phyloP scores from a whole-genome alignment of 352 stramenopile genomes.

The Phytophthora macrochlamydospora region DNA sequence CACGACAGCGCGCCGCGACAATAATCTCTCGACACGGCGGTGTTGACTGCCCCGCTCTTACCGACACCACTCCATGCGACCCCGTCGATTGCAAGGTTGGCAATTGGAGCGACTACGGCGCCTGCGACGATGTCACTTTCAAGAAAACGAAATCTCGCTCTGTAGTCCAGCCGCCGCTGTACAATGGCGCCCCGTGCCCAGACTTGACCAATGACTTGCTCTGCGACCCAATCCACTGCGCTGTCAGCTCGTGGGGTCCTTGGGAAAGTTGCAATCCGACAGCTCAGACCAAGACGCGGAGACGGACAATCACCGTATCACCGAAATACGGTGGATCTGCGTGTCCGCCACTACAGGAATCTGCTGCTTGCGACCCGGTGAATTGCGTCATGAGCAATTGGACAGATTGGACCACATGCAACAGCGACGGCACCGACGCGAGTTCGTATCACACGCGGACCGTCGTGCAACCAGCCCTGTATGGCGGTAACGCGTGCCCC shows the following conservation, averaged over 20 bases:
- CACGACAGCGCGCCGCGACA: slow-evolving; percentile 33
- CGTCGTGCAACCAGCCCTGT: slow-evolving; percentile 35
- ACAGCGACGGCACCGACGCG: slow-evolving; percentile 20
- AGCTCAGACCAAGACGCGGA: slow-evolving; percentile 45
- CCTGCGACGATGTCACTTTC: slow-evolving; percentile 47
- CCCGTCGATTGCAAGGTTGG: slow-evolving; percentile 51
- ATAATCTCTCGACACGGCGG: slow-evolving; percentile 36
- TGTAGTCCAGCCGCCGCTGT: slow-evolving; percentile 38
- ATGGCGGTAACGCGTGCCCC: slow-evolving; percentile 40
- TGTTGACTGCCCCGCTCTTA: slow-evolving; percentile 32
- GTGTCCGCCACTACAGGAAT: slow-evolving; percentile 36
- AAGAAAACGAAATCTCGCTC: slow-evolving; percentile 52
- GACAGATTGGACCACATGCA: slow-evolving; percentile 42
- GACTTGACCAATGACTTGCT: slow-evolving; percentile 50
- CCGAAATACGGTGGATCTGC: slow-evolving; percentile 42
- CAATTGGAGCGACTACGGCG: slow-evolving; percentile 45
- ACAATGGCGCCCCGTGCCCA: slow-evolving; percentile 46
- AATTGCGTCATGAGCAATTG: slow-evolving; percentile 47
- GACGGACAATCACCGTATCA: slow-evolving; percentile 23
- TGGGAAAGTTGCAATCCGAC: slow-evolving; percentile 42
- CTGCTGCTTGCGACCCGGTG: slow-evolving; percentile 45
- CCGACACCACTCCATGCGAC: slow-evolving; percentile 46
- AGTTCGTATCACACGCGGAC: slow-evolving; percentile 38
- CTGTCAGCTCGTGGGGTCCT: slow-evolving; percentile 33
- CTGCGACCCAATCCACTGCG: slow-evolving; percentile 59